phyloP scores from a whole-genome alignment of 2,329 filamentous ascomycete genomes.

The Fusarium buxicola region DNA sequence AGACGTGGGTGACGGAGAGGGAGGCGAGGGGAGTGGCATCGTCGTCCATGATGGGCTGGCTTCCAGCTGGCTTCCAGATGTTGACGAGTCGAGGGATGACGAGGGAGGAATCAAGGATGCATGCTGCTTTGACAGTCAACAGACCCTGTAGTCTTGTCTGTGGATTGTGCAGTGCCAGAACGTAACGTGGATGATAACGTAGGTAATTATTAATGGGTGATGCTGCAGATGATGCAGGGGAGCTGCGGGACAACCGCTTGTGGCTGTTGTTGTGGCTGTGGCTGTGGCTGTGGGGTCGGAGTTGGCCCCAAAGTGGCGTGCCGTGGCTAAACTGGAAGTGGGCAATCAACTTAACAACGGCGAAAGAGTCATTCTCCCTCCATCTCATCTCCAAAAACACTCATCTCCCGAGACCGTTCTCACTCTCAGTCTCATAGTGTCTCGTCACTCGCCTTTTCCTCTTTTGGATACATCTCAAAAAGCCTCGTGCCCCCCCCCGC shows the following conservation, averaged over 20 bases:
- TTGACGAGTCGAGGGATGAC: no score
- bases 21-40: constrained; percentile 77
- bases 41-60: constrained; percentile 41
- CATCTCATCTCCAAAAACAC: no score
- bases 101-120: constrained; percentile 7
- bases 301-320: constrained; percentile 7
- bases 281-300: constrained; percentile 6
- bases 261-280: constrained; percentile 17
- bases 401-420: neutral
- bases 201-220: no score
- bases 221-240: constrained; percentile 21
- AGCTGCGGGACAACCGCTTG: no score
- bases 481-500: constrained; percentile 26
- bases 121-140: constrained; percentile 12
- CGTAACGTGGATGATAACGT: neutral
- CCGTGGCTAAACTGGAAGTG: no score
- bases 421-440: neutral
- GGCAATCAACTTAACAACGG: no score
- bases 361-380: neutral
- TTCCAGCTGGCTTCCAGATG: neutral
- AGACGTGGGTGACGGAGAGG: constrained; percentile 93
- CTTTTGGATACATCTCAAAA: constrained; percentile 19
- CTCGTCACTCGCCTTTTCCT: constrained; percentile 17
- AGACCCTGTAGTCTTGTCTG: neutral
- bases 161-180: neutral